These are phyloP conservation scores for Trametes coccinea DNA, from an alignment of 768 basidiomycete genomes.

Conservation along the genomic window DNA sequence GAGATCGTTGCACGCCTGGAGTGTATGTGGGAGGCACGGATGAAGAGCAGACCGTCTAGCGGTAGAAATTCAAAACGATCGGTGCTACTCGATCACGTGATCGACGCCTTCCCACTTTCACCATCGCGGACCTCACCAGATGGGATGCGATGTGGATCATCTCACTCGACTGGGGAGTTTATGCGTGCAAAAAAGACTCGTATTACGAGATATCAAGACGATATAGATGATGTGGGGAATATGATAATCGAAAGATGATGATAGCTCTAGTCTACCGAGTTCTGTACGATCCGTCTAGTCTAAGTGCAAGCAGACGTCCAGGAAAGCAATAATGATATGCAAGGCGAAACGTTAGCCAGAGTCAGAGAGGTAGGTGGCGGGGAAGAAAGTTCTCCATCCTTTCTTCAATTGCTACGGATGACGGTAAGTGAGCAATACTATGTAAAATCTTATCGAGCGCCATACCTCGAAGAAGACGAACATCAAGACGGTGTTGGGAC, in stretches of 20 bases:
- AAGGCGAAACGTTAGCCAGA: constrained; percentile 1
- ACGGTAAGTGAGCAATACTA: not conserved
- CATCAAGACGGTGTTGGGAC: constrained; percentile 81
- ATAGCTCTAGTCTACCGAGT: constrained; percentile 18
- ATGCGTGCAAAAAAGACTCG: no score
- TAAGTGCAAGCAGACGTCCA: constrained; percentile 7
- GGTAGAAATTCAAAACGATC: no score
- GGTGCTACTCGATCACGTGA: no score
- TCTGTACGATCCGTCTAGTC: constrained; percentile 17
- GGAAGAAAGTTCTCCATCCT: constrained; percentile 46
- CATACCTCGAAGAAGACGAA: constrained; percentile 82
- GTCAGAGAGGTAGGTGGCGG: constrained; percentile 15
- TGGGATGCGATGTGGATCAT: no score
- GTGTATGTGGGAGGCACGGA: not conserved
- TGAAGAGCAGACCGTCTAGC: not conserved
- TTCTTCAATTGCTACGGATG: constrained; percentile 68
- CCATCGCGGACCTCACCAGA: no score
- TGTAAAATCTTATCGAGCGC: constrained; percentile 11
- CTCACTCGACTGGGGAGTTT: no score
- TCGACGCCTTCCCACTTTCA: no score
- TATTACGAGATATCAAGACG: no score
- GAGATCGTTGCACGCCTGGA: not conserved
- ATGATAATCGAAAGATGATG: not conserved
- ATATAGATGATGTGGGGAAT: not conserved
- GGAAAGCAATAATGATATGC: constrained; percentile 18